Percentiles rank a stretch among this genome's conserved stretches.
These are phyloP conservation scores for Cystofilobasidium bisporidii DNA, from an alignment of 768 basidiomycete species.

Conservation along the genomic window DNA sequence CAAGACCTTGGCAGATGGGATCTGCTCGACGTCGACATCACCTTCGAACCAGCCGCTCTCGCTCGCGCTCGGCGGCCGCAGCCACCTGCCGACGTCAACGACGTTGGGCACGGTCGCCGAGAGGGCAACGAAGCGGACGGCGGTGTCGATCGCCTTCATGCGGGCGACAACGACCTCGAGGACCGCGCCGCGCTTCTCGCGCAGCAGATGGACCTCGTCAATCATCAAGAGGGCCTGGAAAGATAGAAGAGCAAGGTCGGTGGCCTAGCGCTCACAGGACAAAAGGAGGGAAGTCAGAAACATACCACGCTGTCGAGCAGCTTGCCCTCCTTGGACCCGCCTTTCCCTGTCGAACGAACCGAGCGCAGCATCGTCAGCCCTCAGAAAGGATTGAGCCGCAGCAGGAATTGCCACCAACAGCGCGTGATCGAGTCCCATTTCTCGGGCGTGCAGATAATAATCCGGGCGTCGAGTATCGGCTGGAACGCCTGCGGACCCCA, in stretches of 20 bases:
- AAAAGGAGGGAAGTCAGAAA: neutral
- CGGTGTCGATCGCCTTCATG: slow-evolving; percentile 66
- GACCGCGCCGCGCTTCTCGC: slow-evolving; percentile 80
- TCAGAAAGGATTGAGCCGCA: no score
- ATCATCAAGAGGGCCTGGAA: slow-evolving; percentile 27
- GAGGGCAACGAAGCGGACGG: slow-evolving; percentile 73
- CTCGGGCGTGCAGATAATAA: slow-evolving; percentile 89
- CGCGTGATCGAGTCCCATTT: slow-evolving; percentile 94
- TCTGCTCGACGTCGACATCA: neutral
- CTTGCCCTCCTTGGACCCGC: neutral
- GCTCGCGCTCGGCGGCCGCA: slow-evolving; percentile 44
- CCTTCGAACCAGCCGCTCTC: neutral
- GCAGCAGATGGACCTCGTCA: slow-evolving; percentile 77
- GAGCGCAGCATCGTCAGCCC: no score
- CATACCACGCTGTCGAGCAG: slow-evolving; percentile 7
- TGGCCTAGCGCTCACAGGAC: neutral
- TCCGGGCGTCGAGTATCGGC: slow-evolving; percentile 61
- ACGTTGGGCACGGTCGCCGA: slow-evolving; percentile 88
- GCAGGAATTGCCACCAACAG: slow-evolving; percentile 52
- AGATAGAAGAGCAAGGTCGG: neutral
- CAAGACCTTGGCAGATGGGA: slow-evolving; percentile 53
- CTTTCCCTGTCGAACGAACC: slow-evolving; percentile 2
- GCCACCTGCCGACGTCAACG: slow-evolving; percentile 79
- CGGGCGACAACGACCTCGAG: slow-evolving; percentile 90
- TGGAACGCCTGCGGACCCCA: slow-evolving; percentile 56